Percentiles rank a stretch among this genome's conserved stretches.
phyloP scores from a whole-genome alignment of 2,329 filamentous ascomycete genomes.

The Colletotrichum sp. region DNA sequence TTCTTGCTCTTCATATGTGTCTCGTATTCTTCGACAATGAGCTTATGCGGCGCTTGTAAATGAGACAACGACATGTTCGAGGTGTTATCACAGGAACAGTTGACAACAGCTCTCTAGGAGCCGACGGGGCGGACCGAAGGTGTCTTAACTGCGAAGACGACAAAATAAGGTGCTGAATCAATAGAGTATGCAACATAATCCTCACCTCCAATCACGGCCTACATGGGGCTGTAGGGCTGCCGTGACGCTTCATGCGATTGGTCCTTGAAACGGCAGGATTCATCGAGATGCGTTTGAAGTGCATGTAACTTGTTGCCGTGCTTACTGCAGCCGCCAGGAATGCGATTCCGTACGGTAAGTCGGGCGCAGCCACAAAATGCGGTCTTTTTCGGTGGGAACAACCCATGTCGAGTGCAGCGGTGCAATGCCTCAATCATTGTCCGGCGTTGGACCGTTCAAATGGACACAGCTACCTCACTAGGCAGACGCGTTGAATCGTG shows the following conservation, averaged over 20 bases:
- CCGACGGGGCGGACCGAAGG: background rate
- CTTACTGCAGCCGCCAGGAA: background rate
- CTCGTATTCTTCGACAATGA: rapidly evolving
- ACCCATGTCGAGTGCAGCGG: background rate
- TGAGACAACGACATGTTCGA: rapidly evolving
- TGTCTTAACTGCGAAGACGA: background rate
- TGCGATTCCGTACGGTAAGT: background rate
- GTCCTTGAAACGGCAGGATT: background rate
- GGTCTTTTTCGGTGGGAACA: background rate
- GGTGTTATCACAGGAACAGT: no score
- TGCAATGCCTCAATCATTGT: background rate
- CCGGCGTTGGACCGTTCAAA: background rate
- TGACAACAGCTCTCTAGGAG: background rate
- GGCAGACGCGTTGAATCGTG: background rate
- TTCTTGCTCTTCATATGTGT: background rate
- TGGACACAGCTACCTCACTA: background rate
- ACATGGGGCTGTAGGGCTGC: background rate
- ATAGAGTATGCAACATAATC: background rate
- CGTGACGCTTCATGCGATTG: background rate
- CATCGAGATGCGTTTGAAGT: background rate
- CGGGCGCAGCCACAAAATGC: background rate
- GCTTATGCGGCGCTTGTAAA: background rate
- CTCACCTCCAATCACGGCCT: background rate
- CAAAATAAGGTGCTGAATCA: background rate
- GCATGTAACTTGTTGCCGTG: background rate